These are phyloP conservation scores for Lipomyces orientalis DNA, from an alignment of 805 yeast species.

Conservation along the genomic window DNA sequence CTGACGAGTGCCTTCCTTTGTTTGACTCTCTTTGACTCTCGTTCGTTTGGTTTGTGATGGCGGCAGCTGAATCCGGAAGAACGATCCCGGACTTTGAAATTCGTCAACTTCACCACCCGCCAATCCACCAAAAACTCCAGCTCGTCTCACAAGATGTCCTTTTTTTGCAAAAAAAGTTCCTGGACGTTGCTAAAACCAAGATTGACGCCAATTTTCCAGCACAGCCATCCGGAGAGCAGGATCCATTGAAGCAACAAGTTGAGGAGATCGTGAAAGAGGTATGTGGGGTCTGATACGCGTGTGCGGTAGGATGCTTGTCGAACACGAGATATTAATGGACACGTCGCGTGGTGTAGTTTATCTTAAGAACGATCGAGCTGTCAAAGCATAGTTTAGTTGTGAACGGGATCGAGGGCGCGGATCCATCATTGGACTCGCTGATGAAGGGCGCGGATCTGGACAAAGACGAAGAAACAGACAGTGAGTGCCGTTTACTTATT, in stretches of 20 bases:
- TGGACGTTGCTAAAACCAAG: conserved; percentile 52
- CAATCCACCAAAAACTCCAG: conserved; percentile 36
- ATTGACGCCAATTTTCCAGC: conserved; percentile 56
- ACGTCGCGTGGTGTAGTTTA: conserved; percentile 40
- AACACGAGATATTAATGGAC: background rate
- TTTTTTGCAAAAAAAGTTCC: conserved; percentile 53
- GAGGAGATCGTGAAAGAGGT: conserved; percentile 50
- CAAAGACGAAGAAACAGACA: conserved; percentile 35
- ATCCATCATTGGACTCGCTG: conserved; percentile 40
- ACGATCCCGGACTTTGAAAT: conserved; percentile 30
- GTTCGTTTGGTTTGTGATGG: conserved; percentile 9
- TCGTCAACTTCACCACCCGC: conserved; percentile 36
- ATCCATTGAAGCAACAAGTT: conserved; percentile 54
- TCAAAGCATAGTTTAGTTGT: conserved; percentile 60
- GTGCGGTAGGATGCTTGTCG: background rate
- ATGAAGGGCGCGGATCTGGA: conserved; percentile 40
- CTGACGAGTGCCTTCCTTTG: background rate
- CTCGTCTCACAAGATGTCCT: conserved; percentile 51
- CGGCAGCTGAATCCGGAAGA: conserved; percentile 24
- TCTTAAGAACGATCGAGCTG: conserved; percentile 60
- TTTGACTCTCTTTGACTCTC: background rate
- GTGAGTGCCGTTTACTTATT: conserved; percentile 11
- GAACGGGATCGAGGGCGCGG: conserved; percentile 54
- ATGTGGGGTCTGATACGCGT: background rate
- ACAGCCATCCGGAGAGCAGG: conserved; percentile 26